phyloP scores from a whole-genome alignment of 495 filamentous ascomycete genomes.

The Astrothelium subdiscretum region DNA sequence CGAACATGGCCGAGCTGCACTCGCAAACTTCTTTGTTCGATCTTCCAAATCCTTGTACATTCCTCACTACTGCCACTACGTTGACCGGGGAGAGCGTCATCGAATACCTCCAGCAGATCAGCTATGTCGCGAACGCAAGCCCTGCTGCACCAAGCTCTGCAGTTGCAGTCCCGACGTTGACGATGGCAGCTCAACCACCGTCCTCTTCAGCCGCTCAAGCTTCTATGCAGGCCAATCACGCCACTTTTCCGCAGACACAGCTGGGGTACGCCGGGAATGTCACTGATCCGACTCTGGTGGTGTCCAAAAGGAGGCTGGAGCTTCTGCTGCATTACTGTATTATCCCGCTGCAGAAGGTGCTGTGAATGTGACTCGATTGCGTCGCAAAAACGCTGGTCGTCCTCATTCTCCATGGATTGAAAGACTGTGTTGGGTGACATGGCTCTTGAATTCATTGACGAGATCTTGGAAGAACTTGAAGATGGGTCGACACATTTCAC shows the following conservation, averaged over 20 bases:
- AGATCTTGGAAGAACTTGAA: not conserved
- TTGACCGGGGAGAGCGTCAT: not conserved
- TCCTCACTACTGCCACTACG: not conserved
- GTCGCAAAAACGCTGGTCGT: too few relatives aligned
- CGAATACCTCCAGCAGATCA: not conserved
- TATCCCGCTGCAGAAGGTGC: not conserved
- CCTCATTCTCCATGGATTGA: not conserved
- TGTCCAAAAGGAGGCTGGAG: not conserved
- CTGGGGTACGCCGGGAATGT: not conserved
- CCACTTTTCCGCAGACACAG: not conserved
- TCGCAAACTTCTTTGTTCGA: not conserved
- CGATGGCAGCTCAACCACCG: not conserved
- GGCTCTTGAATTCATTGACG: not conserved
- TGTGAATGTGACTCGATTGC: not conserved
- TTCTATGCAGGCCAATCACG: conserved; percentile 2
- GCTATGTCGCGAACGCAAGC: not conserved
- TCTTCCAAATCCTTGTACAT: conserved; percentile 1
- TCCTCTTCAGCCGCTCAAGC: not conserved
- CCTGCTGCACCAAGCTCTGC: not conserved
- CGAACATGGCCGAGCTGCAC: conserved; percentile 2
- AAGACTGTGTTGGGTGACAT: not conserved
- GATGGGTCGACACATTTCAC: not conserved
- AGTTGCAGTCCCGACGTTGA: conserved; percentile 1
- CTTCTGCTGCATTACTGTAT: too few relatives aligned
- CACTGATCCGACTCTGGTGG: not conserved